These are phyloP conservation scores for Plasmodium coatneyi DNA, from an alignment of 169 alveolate genomes.

Conservation along the genomic window DNA sequence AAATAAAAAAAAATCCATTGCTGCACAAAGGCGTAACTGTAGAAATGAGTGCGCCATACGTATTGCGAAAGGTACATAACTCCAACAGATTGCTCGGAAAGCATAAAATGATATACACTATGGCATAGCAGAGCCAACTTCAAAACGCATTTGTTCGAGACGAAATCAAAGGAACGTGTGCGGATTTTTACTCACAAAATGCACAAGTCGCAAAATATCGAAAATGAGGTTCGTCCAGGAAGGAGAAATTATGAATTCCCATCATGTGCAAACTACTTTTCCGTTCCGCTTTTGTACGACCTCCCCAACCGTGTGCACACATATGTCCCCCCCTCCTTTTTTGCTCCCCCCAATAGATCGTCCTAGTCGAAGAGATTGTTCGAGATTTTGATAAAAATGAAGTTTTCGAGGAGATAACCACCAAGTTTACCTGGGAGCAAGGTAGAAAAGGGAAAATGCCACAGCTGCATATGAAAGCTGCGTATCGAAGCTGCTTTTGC, in stretches of 20 bases:
- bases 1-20: neutral
- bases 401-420: slow-evolving; percentile 79
- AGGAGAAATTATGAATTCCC: neutral
- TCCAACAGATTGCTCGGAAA: neutral
- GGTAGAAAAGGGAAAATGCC: slow-evolving; percentile 62
- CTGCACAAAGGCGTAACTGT: neutral
- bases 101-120: neutral
- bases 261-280: neutral
- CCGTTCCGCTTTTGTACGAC: neutral
- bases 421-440: slow-evolving; percentile 86
- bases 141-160: neutral
- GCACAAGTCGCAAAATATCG: slow-evolving; percentile 56
- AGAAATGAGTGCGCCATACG: neutral
- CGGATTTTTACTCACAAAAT: slow-evolving; percentile 1
- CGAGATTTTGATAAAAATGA: slow-evolving; percentile 71
- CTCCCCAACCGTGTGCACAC: neutral
- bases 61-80: neutral
- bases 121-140: neutral
- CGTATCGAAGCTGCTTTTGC: neutral
- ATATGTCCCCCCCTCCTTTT: neutral
- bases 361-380: slow-evolving; percentile 66
- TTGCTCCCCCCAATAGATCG: slow-evolving; percentile 1
- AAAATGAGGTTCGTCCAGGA: slow-evolving; percentile 40
- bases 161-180: neutral
- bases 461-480: neutral